Conservation (phyloP, 495 filamentous ascomycete genomes). For the Tricharina praecox region DNA sequence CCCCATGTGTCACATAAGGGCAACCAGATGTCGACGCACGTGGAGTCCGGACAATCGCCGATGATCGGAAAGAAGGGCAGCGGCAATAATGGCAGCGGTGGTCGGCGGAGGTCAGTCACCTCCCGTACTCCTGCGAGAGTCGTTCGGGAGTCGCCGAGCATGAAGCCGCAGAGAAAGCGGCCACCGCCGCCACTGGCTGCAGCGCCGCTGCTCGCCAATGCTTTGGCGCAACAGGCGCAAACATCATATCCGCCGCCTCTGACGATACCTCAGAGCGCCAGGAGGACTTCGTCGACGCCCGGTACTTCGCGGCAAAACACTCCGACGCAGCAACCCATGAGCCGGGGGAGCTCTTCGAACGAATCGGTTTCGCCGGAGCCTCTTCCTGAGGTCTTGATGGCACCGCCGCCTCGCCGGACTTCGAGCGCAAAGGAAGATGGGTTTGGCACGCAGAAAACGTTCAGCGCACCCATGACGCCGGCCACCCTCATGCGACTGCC, state of each 20-base stretch:
- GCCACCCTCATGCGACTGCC: slow-evolving; percentile 65
- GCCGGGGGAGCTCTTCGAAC: slow-evolving; percentile 44
- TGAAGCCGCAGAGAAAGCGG: slow-evolving; percentile 55
- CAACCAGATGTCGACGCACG: slow-evolving; percentile 21
- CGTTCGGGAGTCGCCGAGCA: slow-evolving; percentile 67
- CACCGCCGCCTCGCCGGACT: slow-evolving; percentile 34
- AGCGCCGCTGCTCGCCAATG: slow-evolving; percentile 17
- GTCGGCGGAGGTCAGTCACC: slow-evolving; percentile 33
- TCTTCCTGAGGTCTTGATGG: slow-evolving; percentile 51
- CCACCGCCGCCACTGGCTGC: slow-evolving; percentile 13
- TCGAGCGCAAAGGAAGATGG: slow-evolving; percentile 12
- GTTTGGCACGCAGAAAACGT: slow-evolving; percentile 11
- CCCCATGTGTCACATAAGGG: slow-evolving; percentile 17
- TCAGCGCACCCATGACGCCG: slow-evolving; percentile 51
- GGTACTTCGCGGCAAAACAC: slow-evolving; percentile 21
- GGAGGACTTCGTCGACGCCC: not conserved
- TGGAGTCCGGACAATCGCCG: slow-evolving; percentile 26
- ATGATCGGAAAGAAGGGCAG: slow-evolving; percentile 34
- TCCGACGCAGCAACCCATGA: slow-evolving; percentile 29
- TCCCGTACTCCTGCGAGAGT: slow-evolving; percentile 27
- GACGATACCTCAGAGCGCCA: not conserved
- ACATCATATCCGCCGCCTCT: slow-evolving; percentile 1
- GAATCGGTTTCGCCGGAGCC: slow-evolving; percentile 60
- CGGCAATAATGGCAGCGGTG: slow-evolving; percentile 31
- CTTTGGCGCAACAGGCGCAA: slow-evolving; percentile 12